Evolutionary conservation across 2,329 filamentous ascomycete species (phyloP).

Genomic region (Leptographium wingfieldii): DNA sequence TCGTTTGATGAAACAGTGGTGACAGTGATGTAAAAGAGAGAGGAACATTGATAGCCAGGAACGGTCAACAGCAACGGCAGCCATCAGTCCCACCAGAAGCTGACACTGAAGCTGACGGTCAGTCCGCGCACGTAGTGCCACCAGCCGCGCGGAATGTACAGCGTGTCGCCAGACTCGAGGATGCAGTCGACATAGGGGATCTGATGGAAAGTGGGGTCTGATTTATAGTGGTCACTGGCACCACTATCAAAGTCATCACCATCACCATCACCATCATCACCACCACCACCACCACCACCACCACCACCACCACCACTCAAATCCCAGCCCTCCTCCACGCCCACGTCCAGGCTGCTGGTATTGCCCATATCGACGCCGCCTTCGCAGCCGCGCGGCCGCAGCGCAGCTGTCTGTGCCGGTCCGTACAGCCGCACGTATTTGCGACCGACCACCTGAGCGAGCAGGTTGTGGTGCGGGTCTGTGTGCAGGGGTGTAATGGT

Average conservation of each 20-base stretch:
- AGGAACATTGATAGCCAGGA: no score
- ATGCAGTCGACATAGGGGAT: constrained; percentile 65
- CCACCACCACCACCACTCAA: constrained; percentile 14
- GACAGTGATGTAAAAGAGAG: no score
- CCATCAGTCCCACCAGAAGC: constrained; percentile 77
- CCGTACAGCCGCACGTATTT: constrained; percentile 90
- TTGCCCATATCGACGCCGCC: constrained; percentile 84
- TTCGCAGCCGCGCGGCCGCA: constrained; percentile 52
- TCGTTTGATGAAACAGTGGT: no score
- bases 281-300: constrained; percentile 14
- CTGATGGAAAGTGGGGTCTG: constrained; percentile 31
- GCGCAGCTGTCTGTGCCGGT: constrained; percentile 40
- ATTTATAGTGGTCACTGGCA: constrained; percentile 11
- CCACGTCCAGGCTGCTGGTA: constrained; percentile 69
- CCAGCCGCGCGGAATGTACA: constrained; percentile 91
- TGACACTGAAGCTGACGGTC: constrained; percentile 82
- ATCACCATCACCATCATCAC: constrained; percentile 11
- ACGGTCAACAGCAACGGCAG: no score
- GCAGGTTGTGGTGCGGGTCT: constrained; percentile 85
- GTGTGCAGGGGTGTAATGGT: constrained; percentile 92
- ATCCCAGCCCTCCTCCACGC: constrained; percentile 52
- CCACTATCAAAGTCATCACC: constrained; percentile 14
- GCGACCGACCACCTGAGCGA: constrained; percentile 75
- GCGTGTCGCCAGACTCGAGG: constrained; percentile 64
- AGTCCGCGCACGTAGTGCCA: constrained; percentile 93